Evolutionary conservation across 768 basidiomycete genomes (phyloP).

Genomic region (Sporobolomyces pararoseus): DNA sequence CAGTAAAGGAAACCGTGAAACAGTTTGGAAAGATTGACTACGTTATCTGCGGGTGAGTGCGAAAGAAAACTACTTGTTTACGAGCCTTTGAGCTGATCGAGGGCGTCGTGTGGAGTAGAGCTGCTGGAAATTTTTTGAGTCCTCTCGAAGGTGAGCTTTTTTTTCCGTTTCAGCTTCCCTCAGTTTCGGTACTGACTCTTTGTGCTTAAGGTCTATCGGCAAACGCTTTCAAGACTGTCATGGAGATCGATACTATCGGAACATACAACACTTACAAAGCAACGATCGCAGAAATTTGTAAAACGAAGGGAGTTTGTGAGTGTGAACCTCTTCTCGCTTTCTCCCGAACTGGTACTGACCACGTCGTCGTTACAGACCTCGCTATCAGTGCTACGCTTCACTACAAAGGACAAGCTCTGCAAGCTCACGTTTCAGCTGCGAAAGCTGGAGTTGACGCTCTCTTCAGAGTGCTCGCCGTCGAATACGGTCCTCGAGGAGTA

Average conservation of each 20-base stretch:
- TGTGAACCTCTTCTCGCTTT: background rate
- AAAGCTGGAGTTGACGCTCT: slow-evolving; percentile 92
- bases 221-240: slow-evolving; percentile 85
- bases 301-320: slow-evolving; percentile 66
- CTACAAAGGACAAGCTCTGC: slow-evolving; percentile 70
- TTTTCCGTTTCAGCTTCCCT: background rate
- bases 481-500: slow-evolving; percentile 89
- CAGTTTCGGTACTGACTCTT: background rate
- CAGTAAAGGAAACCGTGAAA: slow-evolving; percentile 69
- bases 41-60: slow-evolving; percentile 75
- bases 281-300: slow-evolving; percentile 68
- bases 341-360: background rate
- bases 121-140: slow-evolving; percentile 92
- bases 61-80: background rate
- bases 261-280: slow-evolving; percentile 94
- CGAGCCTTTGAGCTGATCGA: background rate
- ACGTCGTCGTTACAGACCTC: slow-evolving; percentile 49
- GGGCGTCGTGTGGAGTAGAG: slow-evolving; percentile 46
- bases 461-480: slow-evolving; percentile 77
- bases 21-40: slow-evolving; percentile 85
- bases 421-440: slow-evolving; percentile 69
- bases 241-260: slow-evolving; percentile 90
- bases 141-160: slow-evolving; percentile 58
- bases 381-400: slow-evolving; percentile 87
- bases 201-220: slow-evolving; percentile 58